These are phyloP conservation scores for Pulicaria dysenterica DNA, from an alignment of 129 eudicot genomes.

Conservation along the genomic window DNA sequence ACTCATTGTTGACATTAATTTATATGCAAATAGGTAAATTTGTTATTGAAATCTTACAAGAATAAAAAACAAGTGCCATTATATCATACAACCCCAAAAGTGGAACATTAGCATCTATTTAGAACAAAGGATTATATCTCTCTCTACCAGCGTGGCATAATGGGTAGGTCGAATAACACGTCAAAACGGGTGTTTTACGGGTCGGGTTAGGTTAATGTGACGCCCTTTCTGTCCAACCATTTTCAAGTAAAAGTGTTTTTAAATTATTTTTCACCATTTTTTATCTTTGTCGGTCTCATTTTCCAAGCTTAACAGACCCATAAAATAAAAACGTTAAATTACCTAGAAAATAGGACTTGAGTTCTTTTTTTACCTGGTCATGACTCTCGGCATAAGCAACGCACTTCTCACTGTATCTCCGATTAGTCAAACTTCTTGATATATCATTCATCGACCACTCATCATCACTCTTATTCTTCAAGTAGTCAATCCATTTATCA, in stretches of 20 bases:
- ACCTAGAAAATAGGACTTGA: background rate
- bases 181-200: no score
- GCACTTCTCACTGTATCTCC: conserved; percentile 93
- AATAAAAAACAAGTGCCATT: no score
- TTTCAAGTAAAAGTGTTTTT: background rate
- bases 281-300: background rate
- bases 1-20: no score
- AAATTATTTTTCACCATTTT: background rate
- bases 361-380: conserved; percentile 68
- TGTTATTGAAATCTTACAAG: no score
- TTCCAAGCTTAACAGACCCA: background rate
- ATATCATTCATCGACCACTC: conserved; percentile 94
- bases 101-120: no score
- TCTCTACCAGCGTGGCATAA: no score
- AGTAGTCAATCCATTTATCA: conserved; percentile 93
- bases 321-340: background rate
- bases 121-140: no score
- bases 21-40: no score
- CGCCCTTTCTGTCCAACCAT: no score
- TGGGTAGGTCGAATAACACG: no score
- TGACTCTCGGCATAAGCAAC: conserved; percentile 98
- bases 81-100: no score
- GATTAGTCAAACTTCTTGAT: conserved; percentile 76
- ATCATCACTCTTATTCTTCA: conserved; percentile 83
- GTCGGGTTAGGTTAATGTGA: no score